Base-by-base conservation (phyloP, 2,329 filamentous ascomycete genomes). In the Monosporascus sp. region DNA sequence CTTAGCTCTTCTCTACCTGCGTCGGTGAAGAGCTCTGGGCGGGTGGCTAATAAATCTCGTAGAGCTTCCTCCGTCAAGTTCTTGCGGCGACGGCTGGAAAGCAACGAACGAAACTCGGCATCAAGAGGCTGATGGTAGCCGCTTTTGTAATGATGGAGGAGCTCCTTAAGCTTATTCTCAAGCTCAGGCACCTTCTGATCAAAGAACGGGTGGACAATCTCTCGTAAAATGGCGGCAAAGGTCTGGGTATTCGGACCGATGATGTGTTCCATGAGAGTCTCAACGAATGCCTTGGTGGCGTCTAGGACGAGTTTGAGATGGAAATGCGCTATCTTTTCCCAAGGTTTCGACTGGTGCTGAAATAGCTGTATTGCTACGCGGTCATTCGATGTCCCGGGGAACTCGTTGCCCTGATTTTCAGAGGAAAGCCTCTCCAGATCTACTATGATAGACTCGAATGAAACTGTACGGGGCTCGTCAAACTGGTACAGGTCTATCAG, bases 311-410 rank as follows among this genome's bases (percentile, higher is more conserved):
- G 55, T 0, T 64, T 46, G 6, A 77, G 22, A 51, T 78, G 72
- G 3, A 57, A 58, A 20, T 62, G 50, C 1, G 74, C 65, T 24
- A 78, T 72, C 0, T 7, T 25, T 8, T 65, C 60, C 75, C 75
- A 78, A 0, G 70, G 72, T 5, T 54, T 44, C 0, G 70, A 60
- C 35, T 76, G 71, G 7, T 63, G 60, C 25, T 67, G 66, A 57
- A 78, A 77, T 1, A 77, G 57, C 35, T 70, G 62, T 3, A 73
- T 60, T 0, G 63, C 69, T 4, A 77, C 61, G 0, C 69, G 63
- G 15, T 61, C 61, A 39, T 72, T 76, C 0, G 67, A 60, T 0
- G 64, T 64, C 0, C 72, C 72, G 0, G 73, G 71, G 20, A 76
- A 70, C 47, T 75, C 72, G 1, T 53, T 64, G 1, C 74, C 74